Evolutionary conservation across 169 alveolate species (phyloP), one percentile per base, ranked within the genome.

Genomic region (Cryptosporidium parvum): DNA sequence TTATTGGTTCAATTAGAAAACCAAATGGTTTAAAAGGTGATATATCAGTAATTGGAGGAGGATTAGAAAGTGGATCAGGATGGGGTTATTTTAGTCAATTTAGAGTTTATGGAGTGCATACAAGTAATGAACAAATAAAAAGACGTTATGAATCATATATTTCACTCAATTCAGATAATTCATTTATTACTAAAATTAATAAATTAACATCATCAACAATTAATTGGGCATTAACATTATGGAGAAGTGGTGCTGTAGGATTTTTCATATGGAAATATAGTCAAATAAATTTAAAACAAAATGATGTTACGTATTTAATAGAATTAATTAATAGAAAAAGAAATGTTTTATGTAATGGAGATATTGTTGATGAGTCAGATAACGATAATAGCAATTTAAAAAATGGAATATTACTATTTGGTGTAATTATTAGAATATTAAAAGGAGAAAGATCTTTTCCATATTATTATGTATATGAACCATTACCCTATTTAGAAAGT

Each of bases 81-180:
- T 80, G 89, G 89, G 89, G 89, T 37, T 80, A 80, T 45, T 80
- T 80, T 59, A 80, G 89, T 48, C 89, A 80, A 42, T 80, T 80
- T 61, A 59, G 89, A 31, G 68, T 80, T 18, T 80, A 80, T 48
- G 89, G 89, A 14, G 51, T 35, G 10, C 75, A 80, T 62, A 80
- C 89, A 62, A 80, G 80, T 65, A 62, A 80, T 65, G 89, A 80
- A 65, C 89, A 80, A 65, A 80, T 80, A 31, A 62, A 42, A 51
- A 80, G 62, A 10, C 33, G 89, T 44, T 80, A 62, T 80, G 89
- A 80, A 44, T 80, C 89, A 39, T 80, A 80, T 35, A 65, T 80
- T 62, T 80, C 89, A 62, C 37, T 65, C 23, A 62, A 80, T 62
- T 42, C 56, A 16, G 73, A 59, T 21, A 62, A 59, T 37, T 80